Base-by-base conservation (phyloP, 345 rosid species). In the Arabis alpina region DNA sequence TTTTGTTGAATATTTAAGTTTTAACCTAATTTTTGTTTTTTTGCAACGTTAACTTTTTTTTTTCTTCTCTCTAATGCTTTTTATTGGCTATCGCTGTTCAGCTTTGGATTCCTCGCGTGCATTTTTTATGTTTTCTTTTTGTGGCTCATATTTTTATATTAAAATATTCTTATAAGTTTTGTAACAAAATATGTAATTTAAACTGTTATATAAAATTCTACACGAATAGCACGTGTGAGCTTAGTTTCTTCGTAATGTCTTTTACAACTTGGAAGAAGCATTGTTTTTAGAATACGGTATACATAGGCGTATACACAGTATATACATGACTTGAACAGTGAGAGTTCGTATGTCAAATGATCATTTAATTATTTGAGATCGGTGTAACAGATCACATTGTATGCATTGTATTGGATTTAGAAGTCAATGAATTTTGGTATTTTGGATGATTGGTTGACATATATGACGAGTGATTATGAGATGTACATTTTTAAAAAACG, bases 31-130 rank as follows among this genome's bases (percentile, higher is more conserved):
- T 59, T 39, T 58, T 15, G 1, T 0, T 11, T 61, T 32, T 53
- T 72, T 45, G 70, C 57, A 72, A 72, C 64, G 70, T 72, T 72
- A 54, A 45, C 76, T 32, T 62, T 49, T 69, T 12, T 64, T 43
- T 48, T 8, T 15, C 8, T 12, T 4, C n/a, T 28, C 27, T 27
- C 41, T 23, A 45, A 42, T 19, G 13, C 3, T 42, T 2, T 19
- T 65, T 23, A 71, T 71, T 61, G 68, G 75, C 61, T 61, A 8
- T 25, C 64, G 36, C 42, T 54, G 23, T 48, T 42, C 27, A 34
- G 51, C 70, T 54, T 63, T 64, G 76, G 70, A 25, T 68, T 72
- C 50, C 56, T 72, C 70, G 70, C 71, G 36, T 54, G 42, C 49
- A 5, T 67, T 19, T 40, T 32, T 51, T 65, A 10, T 30, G 11